Evolutionary conservation across 345 rosid species (phyloP), one percentile per base, ranked within the genome.

Genomic region (Balakata baccata): DNA sequence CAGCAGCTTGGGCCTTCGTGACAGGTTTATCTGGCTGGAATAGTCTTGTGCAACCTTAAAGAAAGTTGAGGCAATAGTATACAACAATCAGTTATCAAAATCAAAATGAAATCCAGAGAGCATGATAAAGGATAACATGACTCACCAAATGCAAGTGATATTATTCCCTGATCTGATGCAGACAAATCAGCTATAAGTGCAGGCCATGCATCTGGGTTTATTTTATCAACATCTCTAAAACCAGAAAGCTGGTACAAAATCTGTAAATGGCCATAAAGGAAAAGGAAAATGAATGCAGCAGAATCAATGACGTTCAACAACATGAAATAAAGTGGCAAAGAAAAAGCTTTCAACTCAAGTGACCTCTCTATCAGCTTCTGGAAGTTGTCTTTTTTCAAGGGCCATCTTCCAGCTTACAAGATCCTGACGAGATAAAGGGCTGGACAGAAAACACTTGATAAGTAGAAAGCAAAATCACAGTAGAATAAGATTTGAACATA

Each of bases 361-460:
- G 56, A 95, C 99, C 96, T 89, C 84, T 85, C 74, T 80, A 75
- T 95, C 84, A 71, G 93, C 94, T 86, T 88, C 92, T 70, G 97
- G 94, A 64, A 95, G 97, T 72, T 88, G 90, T 77, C 86, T 81
- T 65, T 79, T 87, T 83, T 92, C 99, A 25, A 95, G 77, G 71
- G 92, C 92, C 98, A 92, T 92, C 85, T 92, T 95, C 99, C 99
- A 95, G 81, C 90, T 87, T 22, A 95, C 87, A 75, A 95, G 96
- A 84, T 92, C 96, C 85, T 95, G 99, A 46, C 98, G 96, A 25
- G 98, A 88, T 58, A 92, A 84, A 79, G 92, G 88, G 66, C 97
- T 95, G 83, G 49, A 68, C 64, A 14, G 59, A 77, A 43, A 75
- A 76, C 69, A 25, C 51, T 67, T 63, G 60, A 71, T 34, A 23